A percentile compares a stretch with the other conserved stretches of the same genome.
These are phyloP conservation scores for Nannizziopsis arthrosporioides DNA, from an alignment of 2,329 filamentous ascomycete genomes.

Conservation along the genomic window DNA sequence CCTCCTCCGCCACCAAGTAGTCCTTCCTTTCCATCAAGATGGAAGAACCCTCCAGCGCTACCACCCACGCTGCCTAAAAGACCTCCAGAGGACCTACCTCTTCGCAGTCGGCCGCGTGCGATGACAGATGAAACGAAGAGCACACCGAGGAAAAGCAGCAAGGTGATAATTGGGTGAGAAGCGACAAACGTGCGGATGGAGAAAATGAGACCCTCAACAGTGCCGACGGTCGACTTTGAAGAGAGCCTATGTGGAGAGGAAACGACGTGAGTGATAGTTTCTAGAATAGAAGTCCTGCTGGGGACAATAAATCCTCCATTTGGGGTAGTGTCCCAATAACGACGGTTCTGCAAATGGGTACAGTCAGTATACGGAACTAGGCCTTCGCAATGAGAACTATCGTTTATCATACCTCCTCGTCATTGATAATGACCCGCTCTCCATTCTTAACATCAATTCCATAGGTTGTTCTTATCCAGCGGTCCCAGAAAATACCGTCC, in stretches of 20 bases:
- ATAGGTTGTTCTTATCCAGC: slow-evolving; percentile 91
- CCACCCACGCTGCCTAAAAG: slow-evolving; percentile 25
- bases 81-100: slow-evolving; percentile 23
- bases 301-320: slow-evolving; percentile 84
- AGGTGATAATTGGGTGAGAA: slow-evolving; percentile 35
- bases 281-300: slow-evolving; percentile 79
- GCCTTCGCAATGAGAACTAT: neutral
- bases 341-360: slow-evolving; percentile 53
- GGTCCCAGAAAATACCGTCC: slow-evolving; percentile 92
- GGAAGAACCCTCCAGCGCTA: slow-evolving; percentile 34
- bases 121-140: slow-evolving; percentile 26
- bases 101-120: slow-evolving; percentile 25
- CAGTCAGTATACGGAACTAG: neutral
- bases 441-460: slow-evolving; percentile 76
- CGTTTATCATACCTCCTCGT: slow-evolving; percentile 68
- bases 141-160: slow-evolving; percentile 29
- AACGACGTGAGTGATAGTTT: slow-evolving; percentile 52
- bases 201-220: slow-evolving; percentile 38
- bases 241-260: slow-evolving; percentile 38
- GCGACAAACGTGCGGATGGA: slow-evolving; percentile 33
- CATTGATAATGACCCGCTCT: slow-evolving; percentile 89
- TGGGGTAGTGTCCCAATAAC: slow-evolving; percentile 87
- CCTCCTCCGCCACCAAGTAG: slow-evolving; percentile 30
- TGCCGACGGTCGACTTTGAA: slow-evolving; percentile 40
- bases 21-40: slow-evolving; percentile 40